Evolutionary conservation across 2,329 filamentous ascomycete species (phyloP).

Genomic region (Neonectria sp.): DNA sequence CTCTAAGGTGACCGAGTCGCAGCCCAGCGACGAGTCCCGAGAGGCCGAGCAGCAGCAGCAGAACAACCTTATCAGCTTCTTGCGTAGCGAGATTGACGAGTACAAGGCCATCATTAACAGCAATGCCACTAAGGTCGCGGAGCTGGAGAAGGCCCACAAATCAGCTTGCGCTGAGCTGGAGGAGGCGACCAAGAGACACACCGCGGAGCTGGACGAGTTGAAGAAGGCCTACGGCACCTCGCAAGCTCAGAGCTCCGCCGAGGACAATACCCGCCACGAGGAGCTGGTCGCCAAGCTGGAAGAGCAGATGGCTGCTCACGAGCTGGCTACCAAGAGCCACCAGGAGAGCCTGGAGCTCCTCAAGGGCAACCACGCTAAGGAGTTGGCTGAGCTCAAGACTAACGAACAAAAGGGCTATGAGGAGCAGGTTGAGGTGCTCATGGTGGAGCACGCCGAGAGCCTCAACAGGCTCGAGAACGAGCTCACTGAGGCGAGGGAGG

Average conservation of each 20-base stretch:
- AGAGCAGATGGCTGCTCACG: constrained; percentile 72
- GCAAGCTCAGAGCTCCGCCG: constrained; percentile 67
- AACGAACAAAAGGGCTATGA: constrained; percentile 70
- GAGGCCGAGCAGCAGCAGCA: constrained; percentile 70
- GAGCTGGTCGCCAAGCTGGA: constrained; percentile 68
- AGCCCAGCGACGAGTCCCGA: constrained; percentile 57
- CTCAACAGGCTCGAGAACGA: constrained; percentile 72
- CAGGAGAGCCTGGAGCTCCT: constrained; percentile 67
- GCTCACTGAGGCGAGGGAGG: constrained; percentile 75
- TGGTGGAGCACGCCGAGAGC: constrained; percentile 72
- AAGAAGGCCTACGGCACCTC: constrained; percentile 70
- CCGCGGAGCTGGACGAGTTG: constrained; percentile 76
- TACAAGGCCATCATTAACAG: constrained; percentile 82
- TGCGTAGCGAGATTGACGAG: constrained; percentile 84
- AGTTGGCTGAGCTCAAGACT: constrained; percentile 64
- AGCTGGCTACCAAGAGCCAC: constrained; percentile 69
- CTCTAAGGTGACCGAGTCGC: constrained; percentile 62
- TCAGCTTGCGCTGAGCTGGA: constrained; percentile 66
- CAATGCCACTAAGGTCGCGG: constrained; percentile 78
- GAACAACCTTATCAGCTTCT: constrained; percentile 69
- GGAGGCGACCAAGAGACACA: constrained; percentile 24
- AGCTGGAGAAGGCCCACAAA: constrained; percentile 81
- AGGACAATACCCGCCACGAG: constrained; percentile 62
- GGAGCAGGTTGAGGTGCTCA: constrained; percentile 70
- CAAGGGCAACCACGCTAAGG: constrained; percentile 64